Evolutionary conservation across 805 yeast genomes (phyloP).

Genomic region (Saturnispora dispora): DNA sequence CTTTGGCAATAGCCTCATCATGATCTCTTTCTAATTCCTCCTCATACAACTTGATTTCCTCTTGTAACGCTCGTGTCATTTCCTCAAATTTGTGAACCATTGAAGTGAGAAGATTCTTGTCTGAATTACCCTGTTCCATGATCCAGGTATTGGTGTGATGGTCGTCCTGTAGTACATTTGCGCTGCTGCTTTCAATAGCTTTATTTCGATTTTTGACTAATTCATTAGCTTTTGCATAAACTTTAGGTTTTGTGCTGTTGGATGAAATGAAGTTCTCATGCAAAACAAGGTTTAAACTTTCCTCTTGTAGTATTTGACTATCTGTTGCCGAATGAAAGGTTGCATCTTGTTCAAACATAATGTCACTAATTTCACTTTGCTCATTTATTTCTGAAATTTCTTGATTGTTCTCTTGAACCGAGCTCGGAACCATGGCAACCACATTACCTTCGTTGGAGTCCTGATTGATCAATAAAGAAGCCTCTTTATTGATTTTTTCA

Average conservation of each 20-base stretch:
- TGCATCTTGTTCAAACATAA: not conserved
- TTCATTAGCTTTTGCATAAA: not conserved
- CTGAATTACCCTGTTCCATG: not conserved
- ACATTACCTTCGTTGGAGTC: not conserved
- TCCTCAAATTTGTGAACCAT: not conserved
- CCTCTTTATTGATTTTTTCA: not conserved
- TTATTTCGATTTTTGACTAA: not conserved
- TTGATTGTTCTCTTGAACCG: not conserved
- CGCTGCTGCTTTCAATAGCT: not conserved
- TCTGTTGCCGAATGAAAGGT: not conserved
- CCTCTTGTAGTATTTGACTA: not conserved
- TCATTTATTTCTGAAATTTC: not conserved
- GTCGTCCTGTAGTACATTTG: not conserved
- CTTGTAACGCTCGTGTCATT: not conserved
- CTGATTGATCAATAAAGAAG: not conserved
- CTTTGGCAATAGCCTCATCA: not conserved
- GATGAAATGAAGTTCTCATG: not conserved
- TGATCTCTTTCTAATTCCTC: not conserved
- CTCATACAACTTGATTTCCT: not conserved
- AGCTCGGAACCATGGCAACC: not conserved
- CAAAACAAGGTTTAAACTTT: not conserved
- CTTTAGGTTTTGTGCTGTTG: not conserved
- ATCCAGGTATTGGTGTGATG: not conserved
- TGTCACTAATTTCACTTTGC: not conserved
- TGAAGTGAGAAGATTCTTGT: not conserved